A percentile compares a stretch with the other conserved stretches of the same genome.
Evolutionary conservation across 495 filamentous ascomycete species (phyloP).

Genomic region (Annulohypoxylon stygium): DNA sequence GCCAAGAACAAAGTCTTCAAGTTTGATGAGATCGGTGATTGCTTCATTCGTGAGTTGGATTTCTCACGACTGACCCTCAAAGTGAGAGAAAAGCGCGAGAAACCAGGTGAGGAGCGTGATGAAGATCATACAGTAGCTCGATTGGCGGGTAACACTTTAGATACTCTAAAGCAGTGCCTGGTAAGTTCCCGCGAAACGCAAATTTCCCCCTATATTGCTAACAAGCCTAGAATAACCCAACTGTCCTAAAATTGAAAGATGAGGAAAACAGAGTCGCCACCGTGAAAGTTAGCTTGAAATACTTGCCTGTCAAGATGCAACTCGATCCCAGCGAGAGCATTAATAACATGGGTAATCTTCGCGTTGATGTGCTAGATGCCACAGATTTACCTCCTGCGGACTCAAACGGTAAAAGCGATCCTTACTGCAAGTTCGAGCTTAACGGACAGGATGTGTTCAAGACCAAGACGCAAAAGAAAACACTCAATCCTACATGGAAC

Average conservation of each 20-base stretch:
- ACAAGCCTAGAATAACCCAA: conserved; percentile 81
- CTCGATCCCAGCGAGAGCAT: conserved; percentile 96
- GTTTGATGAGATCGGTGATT: conserved; percentile 93
- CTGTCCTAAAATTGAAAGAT: conserved; percentile 79
- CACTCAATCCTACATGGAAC: conserved; percentile 93
- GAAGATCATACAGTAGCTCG: conserved; percentile 83
- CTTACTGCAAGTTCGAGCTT: conserved; percentile 93
- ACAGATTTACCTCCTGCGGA: conserved; percentile 90
- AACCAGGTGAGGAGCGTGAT: conserved; percentile 75
- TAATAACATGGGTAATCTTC: conserved; percentile 96
- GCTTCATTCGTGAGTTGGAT: conserved; percentile 95
- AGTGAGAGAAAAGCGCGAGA: conserved; percentile 78
- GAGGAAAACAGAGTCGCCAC: conserved; percentile 81
- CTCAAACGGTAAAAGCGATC: conserved; percentile 95
- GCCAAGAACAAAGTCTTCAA: conserved; percentile 73
- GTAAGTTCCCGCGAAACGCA: conserved; percentile 60
- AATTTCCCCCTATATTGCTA: conserved; percentile 19
- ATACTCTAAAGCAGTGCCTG: conserved; percentile 86
- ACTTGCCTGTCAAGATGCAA: conserved; percentile 91
- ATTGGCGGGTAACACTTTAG: conserved; percentile 84
- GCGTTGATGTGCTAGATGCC: conserved; percentile 91
- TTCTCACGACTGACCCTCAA: conserved; percentile 93
- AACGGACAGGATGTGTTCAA: conserved; percentile 90
- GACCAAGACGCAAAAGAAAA: conserved; percentile 96
- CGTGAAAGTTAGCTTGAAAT: conserved; percentile 91